Evolutionary conservation across 2,329 filamentous ascomycete genomes (phyloP), one percentile per base, ranked within the genome.

Genomic region (Penicillium sp.): DNA sequence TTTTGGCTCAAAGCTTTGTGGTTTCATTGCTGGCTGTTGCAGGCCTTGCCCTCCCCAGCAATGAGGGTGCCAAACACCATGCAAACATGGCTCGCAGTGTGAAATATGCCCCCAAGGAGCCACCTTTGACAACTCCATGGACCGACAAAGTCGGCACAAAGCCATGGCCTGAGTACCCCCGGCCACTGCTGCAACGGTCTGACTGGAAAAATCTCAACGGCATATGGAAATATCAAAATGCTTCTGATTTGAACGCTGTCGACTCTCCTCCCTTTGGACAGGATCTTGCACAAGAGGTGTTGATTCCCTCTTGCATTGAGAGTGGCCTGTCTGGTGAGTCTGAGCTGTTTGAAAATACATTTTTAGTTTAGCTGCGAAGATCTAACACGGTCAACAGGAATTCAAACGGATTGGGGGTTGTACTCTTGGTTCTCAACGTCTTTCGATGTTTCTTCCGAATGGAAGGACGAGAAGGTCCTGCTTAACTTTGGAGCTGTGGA

Each of bases 271-370:
- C 80, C 0, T 77, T 78, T 53, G 74, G 73, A 1, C 67, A 77
- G 53, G 66, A 64, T 2, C 68, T 81, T 6, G 67, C 67, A 5
- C 65, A 74, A 4, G 70, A 79, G 22, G 79, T 83, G 0, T 61
- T 83, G 18, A 72, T 83, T 5, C 81, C 81, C 0, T 83, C 79
- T 7, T 83, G 81, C 58, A 66, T 83, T 8, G 81, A 83, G 62
- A 82, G 80, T 62, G 80, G 75, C 34, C 13, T 36, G 4, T 36
- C 34, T 5, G 34, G 34, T 36, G 34, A 36, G 34, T n/a, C 11
- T 2, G 34, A 5, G 2, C 64, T 83, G 14, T 82, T 79, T 36
- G 80, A 79, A 74, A 54, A 18, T 54, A 27, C 1, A 18, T 41
- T 7, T 14, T 10, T 1, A 10, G 8, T 4, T 21, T 8, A 14